Evolutionary conservation across 305 asterid genomes (phyloP).

Genomic region (Fraxinus angustifolia): DNA sequence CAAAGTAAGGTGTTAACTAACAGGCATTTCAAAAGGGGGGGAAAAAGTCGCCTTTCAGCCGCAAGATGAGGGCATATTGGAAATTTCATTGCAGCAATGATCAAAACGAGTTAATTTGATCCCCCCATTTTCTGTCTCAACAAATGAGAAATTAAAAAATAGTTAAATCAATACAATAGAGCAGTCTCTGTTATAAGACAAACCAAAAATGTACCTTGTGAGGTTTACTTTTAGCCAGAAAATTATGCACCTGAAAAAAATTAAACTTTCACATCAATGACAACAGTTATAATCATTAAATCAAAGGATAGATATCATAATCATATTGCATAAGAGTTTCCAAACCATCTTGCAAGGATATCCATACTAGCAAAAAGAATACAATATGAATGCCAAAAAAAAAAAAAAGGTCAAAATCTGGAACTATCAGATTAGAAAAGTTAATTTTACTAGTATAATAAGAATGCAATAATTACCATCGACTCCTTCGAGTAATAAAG

Average conservation of each 20-base stretch:
- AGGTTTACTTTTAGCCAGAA: constrained; percentile 73
- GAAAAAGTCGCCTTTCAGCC: background rate
- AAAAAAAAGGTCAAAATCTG: background rate
- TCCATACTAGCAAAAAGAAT: background rate
- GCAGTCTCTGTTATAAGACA: constrained; percentile 11
- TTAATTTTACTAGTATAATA: constrained; percentile 1
- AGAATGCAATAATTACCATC: constrained; percentile 51
- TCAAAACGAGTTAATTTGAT: background rate
- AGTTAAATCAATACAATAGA: background rate
- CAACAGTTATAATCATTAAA: background rate
- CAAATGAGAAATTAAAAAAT: background rate
- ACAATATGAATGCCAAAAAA: background rate
- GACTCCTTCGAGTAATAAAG: constrained; percentile 81
- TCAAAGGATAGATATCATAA: constrained; percentile 2
- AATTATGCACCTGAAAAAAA: constrained; percentile 66
- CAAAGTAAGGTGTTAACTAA: background rate
- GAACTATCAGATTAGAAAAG: constrained; percentile 14
- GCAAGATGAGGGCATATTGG: background rate
- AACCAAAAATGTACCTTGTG: constrained; percentile 64
- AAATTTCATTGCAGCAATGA: background rate
- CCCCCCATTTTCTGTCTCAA: background rate
- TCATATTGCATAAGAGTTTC: background rate
- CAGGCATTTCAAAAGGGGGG: background rate
- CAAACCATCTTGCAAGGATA: constrained; percentile 13
- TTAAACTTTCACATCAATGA: constrained; percentile 17